Percentiles rank a stretch among this genome's conserved stretches.
These are phyloP conservation scores for Colletotrichum kahawae DNA, from an alignment of 2,329 filamentous ascomycete species.

Conservation along the genomic window DNA sequence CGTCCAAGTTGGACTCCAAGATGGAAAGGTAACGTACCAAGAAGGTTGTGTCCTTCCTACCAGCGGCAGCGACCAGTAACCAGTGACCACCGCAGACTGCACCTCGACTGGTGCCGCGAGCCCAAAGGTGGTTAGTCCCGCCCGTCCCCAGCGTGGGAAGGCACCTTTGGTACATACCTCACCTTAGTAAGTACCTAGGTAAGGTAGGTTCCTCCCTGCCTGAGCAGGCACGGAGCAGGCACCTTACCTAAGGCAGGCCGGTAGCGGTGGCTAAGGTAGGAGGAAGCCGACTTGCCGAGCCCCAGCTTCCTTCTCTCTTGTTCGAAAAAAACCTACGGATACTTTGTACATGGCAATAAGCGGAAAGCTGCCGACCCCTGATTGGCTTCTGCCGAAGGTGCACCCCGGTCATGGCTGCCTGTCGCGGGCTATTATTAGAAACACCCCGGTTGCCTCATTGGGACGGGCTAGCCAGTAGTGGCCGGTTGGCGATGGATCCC, in stretches of 20 bases:
- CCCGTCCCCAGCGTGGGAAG: neutral
- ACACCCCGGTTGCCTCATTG: neutral
- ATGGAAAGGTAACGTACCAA: neutral
- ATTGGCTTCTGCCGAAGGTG: neutral
- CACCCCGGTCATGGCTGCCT: constrained; percentile 5
- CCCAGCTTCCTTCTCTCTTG: neutral
- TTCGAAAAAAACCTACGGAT: neutral
- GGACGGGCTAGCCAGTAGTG: neutral
- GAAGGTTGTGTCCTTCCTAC: neutral
- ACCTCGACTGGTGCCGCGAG: neutral
- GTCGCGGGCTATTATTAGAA: constrained; percentile 4
- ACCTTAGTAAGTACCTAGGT: neutral
- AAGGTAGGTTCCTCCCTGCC: neutral
- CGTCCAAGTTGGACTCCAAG: neutral
- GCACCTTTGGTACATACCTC: neutral
- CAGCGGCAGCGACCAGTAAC: neutral
- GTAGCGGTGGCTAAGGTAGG: neutral
- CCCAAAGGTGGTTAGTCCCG: neutral
- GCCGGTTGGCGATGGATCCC: neutral
- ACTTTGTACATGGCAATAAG: neutral
- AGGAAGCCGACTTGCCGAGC: constrained; percentile 17
- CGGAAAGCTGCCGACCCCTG: neutral
- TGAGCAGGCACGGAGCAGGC: neutral
- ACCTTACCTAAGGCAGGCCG: neutral
- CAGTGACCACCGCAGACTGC: neutral